Evolutionary conservation across 306 rosid species (phyloP), one percentile per base, ranked within the genome.

Genomic region (Rubus idaeus): DNA sequence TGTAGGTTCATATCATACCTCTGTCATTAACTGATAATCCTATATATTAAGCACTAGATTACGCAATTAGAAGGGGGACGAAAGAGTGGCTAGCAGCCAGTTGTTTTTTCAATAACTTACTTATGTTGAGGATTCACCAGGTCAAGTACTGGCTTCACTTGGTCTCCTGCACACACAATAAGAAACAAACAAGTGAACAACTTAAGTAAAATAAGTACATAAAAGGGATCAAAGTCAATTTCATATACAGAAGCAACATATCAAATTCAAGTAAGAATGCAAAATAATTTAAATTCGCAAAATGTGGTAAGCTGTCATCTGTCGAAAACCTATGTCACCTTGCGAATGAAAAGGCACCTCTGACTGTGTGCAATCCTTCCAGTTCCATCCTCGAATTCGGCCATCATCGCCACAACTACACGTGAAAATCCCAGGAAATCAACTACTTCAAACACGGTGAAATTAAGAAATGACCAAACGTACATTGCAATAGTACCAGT

Each of bases 341-440:
- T 79, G 89, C 39, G 81, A 81, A 80, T 86, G 68, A 80, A 76
- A 72, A 74, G 88, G 84, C 87, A 68, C 70, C 14, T 75, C 80
- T 39, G 86, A 69, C 68, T 72, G 79, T 21, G 78, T 67, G 78
- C 91, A 89, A 39, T 90, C 93, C 71, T 81, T 88, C 97, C 97
- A 92, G 75, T 82, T 90, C 98, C 97, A 94, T 79, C 96, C 97
- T 61, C 86, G 91, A 76, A 92, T 87, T 65, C 89, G 88, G 37
- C 97, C 98, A 77, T 95, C 98, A 73, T 94, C 98, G 3, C 97
- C 98, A n/a, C 98, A 92, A 71, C 97, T 91, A 81, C 77, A 81
- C 53, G 45, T 37, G 21, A 77, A 53, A 57, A 71, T 66, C 64
- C 73, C 47, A 23, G 4, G 46, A 56, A 37, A 30, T 3, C 21